Evolutionary conservation across 148 eudicot genomes (phyloP).

Genomic region (Rhododendron mucronatum): DNA sequence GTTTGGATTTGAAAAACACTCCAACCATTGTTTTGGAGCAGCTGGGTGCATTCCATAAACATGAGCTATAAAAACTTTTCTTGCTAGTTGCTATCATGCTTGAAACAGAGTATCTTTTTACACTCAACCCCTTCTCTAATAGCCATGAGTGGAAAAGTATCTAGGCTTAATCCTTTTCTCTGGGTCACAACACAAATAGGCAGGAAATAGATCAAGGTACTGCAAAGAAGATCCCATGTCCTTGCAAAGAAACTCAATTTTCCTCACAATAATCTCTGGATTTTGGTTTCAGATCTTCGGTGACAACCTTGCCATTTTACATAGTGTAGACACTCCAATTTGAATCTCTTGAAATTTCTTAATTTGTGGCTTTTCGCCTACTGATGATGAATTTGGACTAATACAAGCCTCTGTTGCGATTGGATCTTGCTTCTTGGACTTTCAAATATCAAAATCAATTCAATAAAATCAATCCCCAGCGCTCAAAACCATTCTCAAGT

Average conservation of each 20-base stretch:
- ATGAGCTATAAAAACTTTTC: slow-evolving; percentile 46
- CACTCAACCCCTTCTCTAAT: slow-evolving; percentile 40
- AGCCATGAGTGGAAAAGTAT: slow-evolving; percentile 60
- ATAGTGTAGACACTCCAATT: slow-evolving; percentile 13
- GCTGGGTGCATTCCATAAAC: slow-evolving; percentile 39
- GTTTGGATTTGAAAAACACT: no score
- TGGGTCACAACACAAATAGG: slow-evolving; percentile 47
- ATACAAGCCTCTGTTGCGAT: no score
- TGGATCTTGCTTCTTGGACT: no score
- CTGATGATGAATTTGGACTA: no score
- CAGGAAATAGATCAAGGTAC: slow-evolving; percentile 50
- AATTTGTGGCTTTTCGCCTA: no score
- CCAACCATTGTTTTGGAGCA: no score
- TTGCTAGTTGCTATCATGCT: slow-evolving; percentile 60
- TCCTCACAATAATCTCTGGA: slow-evolving; percentile 28
- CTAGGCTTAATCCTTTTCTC: slow-evolving; percentile 74
- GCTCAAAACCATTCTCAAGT: no score
- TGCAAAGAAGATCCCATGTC: slow-evolving; percentile 25
- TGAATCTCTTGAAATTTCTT: no score
- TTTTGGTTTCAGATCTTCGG: slow-evolving; percentile 65
- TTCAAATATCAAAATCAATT: no score
- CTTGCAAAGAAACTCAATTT: slow-evolving; percentile 45
- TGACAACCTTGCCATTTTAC: slow-evolving; percentile 42
- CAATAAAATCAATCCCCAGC: no score
- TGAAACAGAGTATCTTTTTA: slow-evolving; percentile 34